phyloP scores from a whole-genome alignment of 192 early-diverging fungal species.

The Coemansia sp. region DNA sequence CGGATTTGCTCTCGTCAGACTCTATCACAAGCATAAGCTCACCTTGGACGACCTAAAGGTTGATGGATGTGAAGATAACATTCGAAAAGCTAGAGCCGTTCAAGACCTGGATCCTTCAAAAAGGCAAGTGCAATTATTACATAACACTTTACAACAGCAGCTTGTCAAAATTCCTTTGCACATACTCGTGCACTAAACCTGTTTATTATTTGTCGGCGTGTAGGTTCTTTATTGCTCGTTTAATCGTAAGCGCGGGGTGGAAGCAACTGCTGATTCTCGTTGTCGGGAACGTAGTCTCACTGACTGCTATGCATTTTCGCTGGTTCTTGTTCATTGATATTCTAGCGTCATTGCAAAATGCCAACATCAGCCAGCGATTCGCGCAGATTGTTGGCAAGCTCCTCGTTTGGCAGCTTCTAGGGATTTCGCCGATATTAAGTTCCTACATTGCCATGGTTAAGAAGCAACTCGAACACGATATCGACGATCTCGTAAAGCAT shows the following conservation, averaged over 20 bases:
- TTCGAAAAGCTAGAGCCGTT: background rate
- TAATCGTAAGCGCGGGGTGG: background rate
- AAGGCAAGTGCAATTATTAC: slow-evolving; percentile 2
- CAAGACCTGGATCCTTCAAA: background rate
- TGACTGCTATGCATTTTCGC: background rate
- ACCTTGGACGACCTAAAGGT: background rate
- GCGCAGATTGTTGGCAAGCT: background rate
- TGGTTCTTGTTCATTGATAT: background rate
- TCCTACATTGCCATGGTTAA: background rate
- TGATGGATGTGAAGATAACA: background rate
- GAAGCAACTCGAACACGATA: background rate
- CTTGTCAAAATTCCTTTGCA: background rate
- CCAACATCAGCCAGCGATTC: too few relatives aligned
- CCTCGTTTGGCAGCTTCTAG: background rate
- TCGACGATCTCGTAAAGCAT: background rate
- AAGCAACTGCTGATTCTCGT: background rate
- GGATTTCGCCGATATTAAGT: background rate
- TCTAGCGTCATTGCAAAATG: background rate
- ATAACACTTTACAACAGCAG: background rate
- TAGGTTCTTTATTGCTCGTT: slow-evolving; percentile 3
- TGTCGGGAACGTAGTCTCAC: background rate
- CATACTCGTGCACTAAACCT: background rate
- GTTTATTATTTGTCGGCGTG: background rate
- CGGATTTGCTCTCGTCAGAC: background rate
- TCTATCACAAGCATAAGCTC: background rate